phyloP scores from a whole-genome alignment of 441 rosid genomes.

The Heliophila coronopifolia region DNA sequence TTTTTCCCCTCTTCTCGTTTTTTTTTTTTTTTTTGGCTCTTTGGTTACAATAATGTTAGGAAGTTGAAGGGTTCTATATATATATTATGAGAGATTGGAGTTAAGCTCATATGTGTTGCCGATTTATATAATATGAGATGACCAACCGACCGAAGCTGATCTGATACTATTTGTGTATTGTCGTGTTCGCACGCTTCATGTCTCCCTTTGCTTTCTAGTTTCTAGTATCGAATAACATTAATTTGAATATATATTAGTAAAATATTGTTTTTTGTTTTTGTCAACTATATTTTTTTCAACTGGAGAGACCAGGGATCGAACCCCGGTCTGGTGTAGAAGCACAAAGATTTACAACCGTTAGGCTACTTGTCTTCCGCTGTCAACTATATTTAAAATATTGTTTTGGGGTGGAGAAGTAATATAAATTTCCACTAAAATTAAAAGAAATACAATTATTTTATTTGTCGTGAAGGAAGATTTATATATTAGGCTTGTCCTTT shows the following conservation, averaged over 20 bases:
- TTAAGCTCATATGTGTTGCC: constrained; percentile 11
- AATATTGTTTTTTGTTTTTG: not conserved
- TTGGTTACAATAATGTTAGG: constrained; percentile 6
- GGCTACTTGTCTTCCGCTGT: no score
- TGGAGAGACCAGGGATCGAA: no score
- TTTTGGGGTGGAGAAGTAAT: not conserved
- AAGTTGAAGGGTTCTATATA: constrained; percentile 13
- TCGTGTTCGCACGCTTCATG: constrained; percentile 38
- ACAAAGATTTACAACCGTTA: no score
- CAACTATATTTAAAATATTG: no score
- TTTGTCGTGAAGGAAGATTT: constrained; percentile 3
- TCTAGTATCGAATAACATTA: not conserved
- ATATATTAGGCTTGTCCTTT: constrained; percentile 13
- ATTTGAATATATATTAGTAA: not conserved
- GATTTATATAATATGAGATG: constrained; percentile 21
- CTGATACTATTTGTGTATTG: constrained; percentile 29
- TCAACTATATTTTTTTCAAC: no score
- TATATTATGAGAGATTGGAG: constrained; percentile 15
- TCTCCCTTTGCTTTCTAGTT: constrained; percentile 23
- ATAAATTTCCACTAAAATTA: not conserved
- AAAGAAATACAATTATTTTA: not conserved
- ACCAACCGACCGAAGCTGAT: constrained; percentile 33
- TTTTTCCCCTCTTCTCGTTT: constrained; percentile 22
- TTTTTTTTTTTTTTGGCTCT: no score
- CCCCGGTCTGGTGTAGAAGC: no score